phyloP scores from a whole-genome alignment of 768 basidiomycete species.

The Pholiota molesta region DNA sequence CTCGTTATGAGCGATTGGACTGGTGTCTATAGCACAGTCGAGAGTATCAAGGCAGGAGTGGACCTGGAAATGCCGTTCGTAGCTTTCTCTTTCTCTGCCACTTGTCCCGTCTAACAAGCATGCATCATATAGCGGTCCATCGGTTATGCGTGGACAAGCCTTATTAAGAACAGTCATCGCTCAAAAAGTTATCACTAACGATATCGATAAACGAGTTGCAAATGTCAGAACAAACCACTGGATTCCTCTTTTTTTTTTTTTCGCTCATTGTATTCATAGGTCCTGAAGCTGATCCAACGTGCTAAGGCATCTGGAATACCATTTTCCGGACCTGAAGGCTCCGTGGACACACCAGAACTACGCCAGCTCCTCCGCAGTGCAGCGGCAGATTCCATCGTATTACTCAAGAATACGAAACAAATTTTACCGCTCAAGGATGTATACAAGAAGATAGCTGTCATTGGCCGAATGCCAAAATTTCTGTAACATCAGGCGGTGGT shows the following conservation, averaged over 20 bases:
- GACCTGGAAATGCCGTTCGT: slow-evolving; percentile 66
- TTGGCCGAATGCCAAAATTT: slow-evolving; percentile 61
- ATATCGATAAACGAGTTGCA: slow-evolving; percentile 42
- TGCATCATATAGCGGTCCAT: slow-evolving; percentile 44
- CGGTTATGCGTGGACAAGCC: slow-evolving; percentile 50
- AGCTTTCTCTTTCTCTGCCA: not conserved
- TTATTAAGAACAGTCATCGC: slow-evolving; percentile 39
- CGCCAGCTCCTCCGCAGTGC: slow-evolving; percentile 51
- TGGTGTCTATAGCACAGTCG: slow-evolving; percentile 49
- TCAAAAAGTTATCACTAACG: slow-evolving; percentile 45
- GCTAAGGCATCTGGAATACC: slow-evolving; percentile 57
- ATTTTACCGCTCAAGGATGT: slow-evolving; percentile 49
- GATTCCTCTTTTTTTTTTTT: not conserved
- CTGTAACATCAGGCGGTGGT: slow-evolving; percentile 61
- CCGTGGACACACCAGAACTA: slow-evolving; percentile 47
- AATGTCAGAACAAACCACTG: slow-evolving; percentile 27
- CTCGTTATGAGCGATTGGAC: slow-evolving; percentile 66
- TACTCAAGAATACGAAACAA: slow-evolving; percentile 59
- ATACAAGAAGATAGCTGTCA: slow-evolving; percentile 54
- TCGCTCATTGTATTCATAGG: slow-evolving; percentile 27
- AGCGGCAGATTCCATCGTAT: slow-evolving; percentile 57
- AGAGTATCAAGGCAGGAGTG: slow-evolving; percentile 61
- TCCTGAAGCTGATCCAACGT: slow-evolving; percentile 48
- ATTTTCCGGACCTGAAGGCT: slow-evolving; percentile 52
- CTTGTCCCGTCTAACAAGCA: slow-evolving; percentile 32